Evolutionary conservation across 2,329 filamentous ascomycete species (phyloP), one percentile per base, ranked within the genome.

Genomic region (Curvularia sp.): DNA sequence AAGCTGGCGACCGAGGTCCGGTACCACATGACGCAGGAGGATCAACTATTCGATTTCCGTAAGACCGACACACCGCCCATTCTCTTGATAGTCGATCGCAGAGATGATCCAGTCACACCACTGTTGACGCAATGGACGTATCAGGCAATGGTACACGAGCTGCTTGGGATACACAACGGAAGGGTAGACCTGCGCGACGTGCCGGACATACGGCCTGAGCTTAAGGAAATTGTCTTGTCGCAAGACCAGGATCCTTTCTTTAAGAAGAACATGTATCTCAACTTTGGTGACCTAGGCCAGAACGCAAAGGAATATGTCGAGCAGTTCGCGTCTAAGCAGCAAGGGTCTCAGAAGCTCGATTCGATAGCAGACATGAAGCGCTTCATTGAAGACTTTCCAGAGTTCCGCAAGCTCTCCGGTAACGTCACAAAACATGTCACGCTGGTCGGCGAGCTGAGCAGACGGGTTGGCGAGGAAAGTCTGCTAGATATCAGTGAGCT

Each of bases 341-440:
- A 98, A 74, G 97, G 90, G 69, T 97, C 89, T 69, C 91, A 93
- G 75, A 95, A 97, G 73, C 93, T 99, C 60, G 95, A 99, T 74
- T 97, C 94, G 15, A 98, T 99, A 73, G 85, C 90, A 54, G 95
- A 99, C 75, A 99, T 99, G 96, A 99, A 99, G 78, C 91, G 93
- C 42, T 99, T 99, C 70, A 96, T 99, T 54, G 95, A 99, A 77
- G 95, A 99, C 72, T 99, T 98, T 74, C 95, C 95, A 2, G 95
- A 99, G 75, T 99, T 99, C 77, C 88, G 95, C 57, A 96, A 97
- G 72, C 86, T 99, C 1, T 97, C 95, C 1, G 93, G 95, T 36
- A 99, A 99, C 68, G 95, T 99, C 53, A 98, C 93, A 80, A 99
- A 99, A 75, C 95, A 99, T 74, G 96, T 99, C 56, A 97, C 95